A percentile compares a stretch with the other conserved stretches of the same genome.
These are phyloP conservation scores for Licmophora abbreviata DNA, from an alignment of 108 stramenopile genomes.

Conservation along the genomic window DNA sequence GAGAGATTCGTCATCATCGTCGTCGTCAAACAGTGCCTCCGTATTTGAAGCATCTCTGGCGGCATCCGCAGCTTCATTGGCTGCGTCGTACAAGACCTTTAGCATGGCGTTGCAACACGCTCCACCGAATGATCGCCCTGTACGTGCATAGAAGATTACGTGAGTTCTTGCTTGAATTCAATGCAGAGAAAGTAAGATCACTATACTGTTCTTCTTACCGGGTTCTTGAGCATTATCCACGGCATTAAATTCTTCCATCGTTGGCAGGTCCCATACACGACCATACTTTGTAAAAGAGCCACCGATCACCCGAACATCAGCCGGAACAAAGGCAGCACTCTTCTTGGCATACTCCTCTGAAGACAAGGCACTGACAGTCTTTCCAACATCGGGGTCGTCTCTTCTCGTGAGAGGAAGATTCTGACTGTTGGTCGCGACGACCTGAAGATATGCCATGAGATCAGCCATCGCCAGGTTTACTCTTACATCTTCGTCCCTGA, in stretches of 20 bases:
- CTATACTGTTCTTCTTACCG: constrained; percentile 28
- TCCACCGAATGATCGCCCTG: constrained; percentile 76
- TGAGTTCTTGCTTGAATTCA: background rate
- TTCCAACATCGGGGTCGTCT: constrained; percentile 72
- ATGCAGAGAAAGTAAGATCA: too few relatives aligned
- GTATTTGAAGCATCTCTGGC: constrained; percentile 2
- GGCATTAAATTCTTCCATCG: constrained; percentile 61
- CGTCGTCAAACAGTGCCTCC: constrained; percentile 60
- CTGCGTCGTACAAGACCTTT: constrained; percentile 82
- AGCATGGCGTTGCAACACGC: constrained; percentile 72
- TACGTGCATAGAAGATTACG: background rate
- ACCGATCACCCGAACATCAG: constrained; percentile 69
- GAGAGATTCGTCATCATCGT: constrained; percentile 53
- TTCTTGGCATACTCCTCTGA: constrained; percentile 73
- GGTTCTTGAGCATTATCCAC: constrained; percentile 49
- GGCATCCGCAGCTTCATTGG: constrained; percentile 39
- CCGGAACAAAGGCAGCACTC: constrained; percentile 76
- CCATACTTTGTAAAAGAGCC: constrained; percentile 67
- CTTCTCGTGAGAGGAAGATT: constrained; percentile 75
- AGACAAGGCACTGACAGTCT: constrained; percentile 49
- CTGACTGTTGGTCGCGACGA: constrained; percentile 73
- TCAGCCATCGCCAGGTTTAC: constrained; percentile 77
- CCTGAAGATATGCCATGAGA: constrained; percentile 80
- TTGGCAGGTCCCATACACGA: constrained; percentile 74
- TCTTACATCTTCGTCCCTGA: constrained; percentile 49